These are phyloP conservation scores for Colletotrichum falcatum DNA, from an alignment of 2,329 filamentous ascomycete genomes.

Conservation along the genomic window DNA sequence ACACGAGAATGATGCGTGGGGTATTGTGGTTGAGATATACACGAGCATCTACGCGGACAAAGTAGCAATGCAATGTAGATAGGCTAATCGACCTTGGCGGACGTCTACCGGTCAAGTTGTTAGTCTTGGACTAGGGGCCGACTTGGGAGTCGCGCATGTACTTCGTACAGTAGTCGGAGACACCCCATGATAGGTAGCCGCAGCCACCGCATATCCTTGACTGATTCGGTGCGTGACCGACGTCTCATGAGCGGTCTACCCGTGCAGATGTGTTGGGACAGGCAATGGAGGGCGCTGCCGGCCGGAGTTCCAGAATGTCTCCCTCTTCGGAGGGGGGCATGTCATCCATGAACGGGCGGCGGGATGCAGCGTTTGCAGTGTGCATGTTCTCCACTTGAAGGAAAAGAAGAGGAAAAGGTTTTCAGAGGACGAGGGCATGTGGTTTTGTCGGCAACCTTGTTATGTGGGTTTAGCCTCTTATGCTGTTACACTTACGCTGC, in stretches of 20 bases:
- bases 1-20: not conserved
- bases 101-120: not conserved
- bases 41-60: not conserved
- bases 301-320: not conserved
- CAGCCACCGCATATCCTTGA: constrained; percentile 20
- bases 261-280: not conserved
- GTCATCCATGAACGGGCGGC: not conserved
- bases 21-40: not conserved
- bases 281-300: not conserved
- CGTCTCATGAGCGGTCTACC: not conserved
- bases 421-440: not conserved
- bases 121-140: not conserved
- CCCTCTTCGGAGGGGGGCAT: not conserved
- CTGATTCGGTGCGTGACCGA: not conserved
- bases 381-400: constrained; percentile 11
- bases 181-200: constrained; percentile 25
- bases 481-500: too few relatives aligned
- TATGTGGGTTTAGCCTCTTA: constrained; percentile 8
- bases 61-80: not conserved
- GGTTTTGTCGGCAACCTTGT: not conserved
- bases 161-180: not conserved
- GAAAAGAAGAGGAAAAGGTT: not conserved
- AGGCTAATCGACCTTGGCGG: not conserved
- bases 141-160: not conserved
- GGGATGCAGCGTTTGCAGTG: constrained; percentile 12